Percentiles rank a stretch among this genome's conserved stretches.
Evolutionary conservation across 257 asterid species (phyloP).

Genomic region (Echium plantagineum): DNA sequence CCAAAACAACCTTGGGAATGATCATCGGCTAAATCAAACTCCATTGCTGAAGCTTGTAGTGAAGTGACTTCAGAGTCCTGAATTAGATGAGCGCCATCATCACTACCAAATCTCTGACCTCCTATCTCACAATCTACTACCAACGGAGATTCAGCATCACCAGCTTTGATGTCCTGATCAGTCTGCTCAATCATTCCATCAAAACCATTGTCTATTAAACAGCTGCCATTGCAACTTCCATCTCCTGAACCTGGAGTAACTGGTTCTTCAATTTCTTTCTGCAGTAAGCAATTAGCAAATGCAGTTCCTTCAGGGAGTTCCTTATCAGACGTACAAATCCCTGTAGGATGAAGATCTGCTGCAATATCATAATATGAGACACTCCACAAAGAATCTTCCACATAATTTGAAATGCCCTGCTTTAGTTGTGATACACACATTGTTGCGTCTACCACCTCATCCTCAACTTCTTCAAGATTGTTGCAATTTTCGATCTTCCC

Average conservation of each 20-base stretch:
- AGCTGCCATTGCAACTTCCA: constrained; percentile 26
- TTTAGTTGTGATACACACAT: constrained; percentile 26
- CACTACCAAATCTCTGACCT: constrained; percentile 9
- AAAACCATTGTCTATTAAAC: constrained; percentile 23
- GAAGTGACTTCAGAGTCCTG: constrained; percentile 17
- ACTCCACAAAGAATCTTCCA: constrained; percentile 11
- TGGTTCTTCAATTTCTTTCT: constrained; percentile 13
- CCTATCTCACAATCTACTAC: constrained; percentile 21
- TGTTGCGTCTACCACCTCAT: constrained; percentile 15
- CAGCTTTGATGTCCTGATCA: constrained; percentile 16
- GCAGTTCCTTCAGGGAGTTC: constrained; percentile 20
- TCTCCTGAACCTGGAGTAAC: constrained; percentile 15
- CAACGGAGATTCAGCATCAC: constrained; percentile 12
- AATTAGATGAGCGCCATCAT: constrained; percentile 13
- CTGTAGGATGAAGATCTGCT: constrained; percentile 20
- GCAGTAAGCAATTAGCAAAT: constrained; percentile 6
- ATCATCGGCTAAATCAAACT: constrained; percentile 10
- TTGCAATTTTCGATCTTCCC: constrained; percentile 18
- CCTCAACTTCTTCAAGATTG: constrained; percentile 13
- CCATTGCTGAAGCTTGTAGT: constrained; percentile 13
- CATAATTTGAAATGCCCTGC: constrained; percentile 17
- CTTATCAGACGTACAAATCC: constrained; percentile 20
- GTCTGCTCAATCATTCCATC: constrained; percentile 14
- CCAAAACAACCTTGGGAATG: constrained; percentile 15
- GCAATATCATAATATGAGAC: constrained; percentile 14